Evolutionary conservation across 371 early-diverging fungal species (phyloP).

Genomic region (Synchytrium microbalum): DNA sequence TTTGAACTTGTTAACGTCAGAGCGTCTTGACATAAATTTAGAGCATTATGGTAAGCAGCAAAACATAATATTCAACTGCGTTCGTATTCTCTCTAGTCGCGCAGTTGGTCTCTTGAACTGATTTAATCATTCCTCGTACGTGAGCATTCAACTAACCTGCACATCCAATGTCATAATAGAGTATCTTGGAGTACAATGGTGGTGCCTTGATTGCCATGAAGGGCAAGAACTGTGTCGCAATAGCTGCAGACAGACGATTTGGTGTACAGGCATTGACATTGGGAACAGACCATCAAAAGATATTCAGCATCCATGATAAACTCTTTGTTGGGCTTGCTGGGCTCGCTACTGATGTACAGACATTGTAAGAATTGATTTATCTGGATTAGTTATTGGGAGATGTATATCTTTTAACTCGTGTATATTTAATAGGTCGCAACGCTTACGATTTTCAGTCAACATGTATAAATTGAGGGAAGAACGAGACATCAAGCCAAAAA

Average conservation of each 20-base stretch:
- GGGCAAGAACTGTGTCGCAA: slow-evolving; percentile 97
- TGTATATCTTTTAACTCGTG: background rate
- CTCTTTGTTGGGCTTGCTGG: slow-evolving; percentile 89
- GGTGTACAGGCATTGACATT: slow-evolving; percentile 91
- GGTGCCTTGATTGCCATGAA: slow-evolving; percentile 96
- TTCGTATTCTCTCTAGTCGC: too few species aligned
- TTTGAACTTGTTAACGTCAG: too few species aligned
- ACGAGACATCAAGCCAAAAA: slow-evolving; percentile 92
- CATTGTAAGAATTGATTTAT: slow-evolving; percentile 48
- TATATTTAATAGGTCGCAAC: slow-evolving; percentile 55
- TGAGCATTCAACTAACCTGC: too few species aligned
- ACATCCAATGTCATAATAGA: too few species aligned
- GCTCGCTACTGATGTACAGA: slow-evolving; percentile 96
- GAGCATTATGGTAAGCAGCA: too few species aligned
- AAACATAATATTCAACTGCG: too few species aligned
- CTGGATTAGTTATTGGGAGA: background rate
- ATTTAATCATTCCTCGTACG: too few species aligned
- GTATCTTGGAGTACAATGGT: slow-evolving; percentile 73
- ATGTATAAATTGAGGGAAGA: slow-evolving; percentile 97
- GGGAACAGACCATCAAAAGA: slow-evolving; percentile 87
- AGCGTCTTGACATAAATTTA: too few species aligned
- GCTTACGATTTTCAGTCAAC: slow-evolving; percentile 90
- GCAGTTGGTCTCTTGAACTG: too few species aligned
- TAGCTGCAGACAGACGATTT: slow-evolving; percentile 83
- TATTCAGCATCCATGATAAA: slow-evolving; percentile 82